These are phyloP conservation scores for Sanghuangporus baumii DNA, from an alignment of 1,284 basidiomycete genomes.

Conservation along the genomic window DNA sequence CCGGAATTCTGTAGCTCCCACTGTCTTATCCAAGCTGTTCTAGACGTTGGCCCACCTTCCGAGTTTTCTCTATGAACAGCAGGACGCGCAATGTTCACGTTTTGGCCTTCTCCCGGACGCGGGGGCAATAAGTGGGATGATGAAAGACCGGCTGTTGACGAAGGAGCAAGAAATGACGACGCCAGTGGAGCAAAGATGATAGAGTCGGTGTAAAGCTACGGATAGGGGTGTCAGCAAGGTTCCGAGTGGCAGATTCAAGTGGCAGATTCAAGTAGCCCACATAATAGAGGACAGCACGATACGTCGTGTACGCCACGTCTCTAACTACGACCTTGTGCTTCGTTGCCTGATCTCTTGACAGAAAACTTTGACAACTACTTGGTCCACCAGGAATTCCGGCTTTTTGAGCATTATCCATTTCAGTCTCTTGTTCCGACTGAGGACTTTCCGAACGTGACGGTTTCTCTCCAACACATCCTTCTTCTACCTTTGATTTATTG, in stretches of 20 bases:
- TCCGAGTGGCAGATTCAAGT: not conserved
- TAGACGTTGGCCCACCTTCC: slow-evolving; percentile 30
- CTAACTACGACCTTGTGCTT: slow-evolving; percentile 54
- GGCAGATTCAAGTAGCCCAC: slow-evolving; percentile 42
- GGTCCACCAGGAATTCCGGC: slow-evolving; percentile 24
- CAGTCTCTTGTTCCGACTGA: slow-evolving; percentile 19
- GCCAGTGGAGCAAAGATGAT: slow-evolving; percentile 82
- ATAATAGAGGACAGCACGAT: slow-evolving; percentile 80
- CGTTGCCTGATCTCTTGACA: slow-evolving; percentile 38
- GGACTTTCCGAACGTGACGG: slow-evolving; percentile 30
- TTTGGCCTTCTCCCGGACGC: slow-evolving; percentile 33
- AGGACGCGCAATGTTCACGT: slow-evolving; percentile 22
- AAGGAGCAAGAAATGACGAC: slow-evolving; percentile 47
- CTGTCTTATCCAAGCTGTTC: slow-evolving; percentile 60
- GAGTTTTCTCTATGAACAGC: slow-evolving; percentile 20
- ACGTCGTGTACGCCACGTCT: slow-evolving; percentile 81
- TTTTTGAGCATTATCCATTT: not conserved
- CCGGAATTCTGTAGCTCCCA: slow-evolving; percentile 57
- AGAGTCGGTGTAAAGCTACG: slow-evolving; percentile 79
- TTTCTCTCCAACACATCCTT: slow-evolving; percentile 29
- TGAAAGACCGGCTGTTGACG: slow-evolving; percentile 21
- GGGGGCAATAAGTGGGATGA: slow-evolving; percentile 28
- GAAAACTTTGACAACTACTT: not conserved
- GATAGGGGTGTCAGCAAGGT: slow-evolving; percentile 8
- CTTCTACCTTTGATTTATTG: slow-evolving; percentile 14